phyloP scores from a whole-genome alignment of 2,329 filamentous ascomycete genomes.

The Ophiostoma tasmaniense region DNA sequence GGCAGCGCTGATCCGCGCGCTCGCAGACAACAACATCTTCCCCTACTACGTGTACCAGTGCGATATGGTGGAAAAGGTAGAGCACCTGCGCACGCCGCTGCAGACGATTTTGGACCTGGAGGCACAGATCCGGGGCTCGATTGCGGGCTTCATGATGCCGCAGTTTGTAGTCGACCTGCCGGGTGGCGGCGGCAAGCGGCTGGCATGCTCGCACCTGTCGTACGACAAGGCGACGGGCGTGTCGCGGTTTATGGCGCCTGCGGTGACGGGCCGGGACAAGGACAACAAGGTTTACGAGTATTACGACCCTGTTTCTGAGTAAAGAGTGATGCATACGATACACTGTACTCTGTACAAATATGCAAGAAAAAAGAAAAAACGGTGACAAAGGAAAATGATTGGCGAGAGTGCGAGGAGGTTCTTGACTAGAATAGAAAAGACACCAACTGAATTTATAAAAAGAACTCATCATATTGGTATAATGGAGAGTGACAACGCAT shows the following conservation, averaged over 20 bases:
- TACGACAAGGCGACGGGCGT: conserved; percentile 47
- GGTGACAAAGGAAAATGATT: background rate
- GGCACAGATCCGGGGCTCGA: conserved; percentile 47
- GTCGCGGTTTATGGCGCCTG: conserved; percentile 48
- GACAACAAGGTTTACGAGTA: conserved; percentile 47
- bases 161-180: conserved; percentile 56
- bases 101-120: conserved; percentile 51
- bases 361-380: too few relatives aligned
- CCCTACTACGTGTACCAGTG: conserved; percentile 62
- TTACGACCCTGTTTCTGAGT: conserved; percentile 39
- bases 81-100: conserved; percentile 55
- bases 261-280: conserved; percentile 38
- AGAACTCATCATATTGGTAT: too few relatives aligned
- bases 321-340: too few relatives aligned
- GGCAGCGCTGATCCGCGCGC: conserved; percentile 41
- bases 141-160: conserved; percentile 55
- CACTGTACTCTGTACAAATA: too few relatives aligned
- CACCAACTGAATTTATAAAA: too few relatives aligned
- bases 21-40: conserved; percentile 48
- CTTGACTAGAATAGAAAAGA: too few relatives aligned
- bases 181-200: conserved; percentile 54
- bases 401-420: background rate
- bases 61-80: conserved; percentile 52
- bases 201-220: conserved; percentile 42
- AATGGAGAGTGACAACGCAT: too few relatives aligned